Conservation (phyloP, 371 early-diverging fungal genomes). For the Rhizopus microsporus region DNA sequence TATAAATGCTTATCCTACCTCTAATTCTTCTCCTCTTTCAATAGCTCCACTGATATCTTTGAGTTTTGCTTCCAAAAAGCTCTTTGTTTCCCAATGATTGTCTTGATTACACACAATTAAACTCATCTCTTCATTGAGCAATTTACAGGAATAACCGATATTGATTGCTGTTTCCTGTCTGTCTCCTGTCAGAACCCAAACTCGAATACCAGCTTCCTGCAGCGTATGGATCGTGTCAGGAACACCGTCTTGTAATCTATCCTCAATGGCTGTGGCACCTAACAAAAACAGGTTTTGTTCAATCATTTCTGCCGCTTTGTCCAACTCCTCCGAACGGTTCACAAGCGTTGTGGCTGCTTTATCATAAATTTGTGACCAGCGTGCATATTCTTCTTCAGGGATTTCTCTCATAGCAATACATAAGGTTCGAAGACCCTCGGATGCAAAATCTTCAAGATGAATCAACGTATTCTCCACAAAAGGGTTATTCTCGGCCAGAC, state of each 20-base stretch:
- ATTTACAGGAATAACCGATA: conserved; percentile 90
- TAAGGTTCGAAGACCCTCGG: conserved; percentile 91
- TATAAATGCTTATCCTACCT: conserved; percentile 27
- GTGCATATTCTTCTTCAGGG: conserved; percentile 83
- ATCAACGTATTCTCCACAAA: conserved; percentile 77
- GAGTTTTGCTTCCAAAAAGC: conserved; percentile 74
- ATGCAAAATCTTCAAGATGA: conserved; percentile 86
- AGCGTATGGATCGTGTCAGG: conserved; percentile 95
- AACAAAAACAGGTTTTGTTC: conserved; percentile 89
- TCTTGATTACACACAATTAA: conserved; percentile 82
- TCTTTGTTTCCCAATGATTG: conserved; percentile 77
- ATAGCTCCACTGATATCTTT: conserved; percentile 63
- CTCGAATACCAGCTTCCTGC: conserved; percentile 91
- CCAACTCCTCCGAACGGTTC: conserved; percentile 86
- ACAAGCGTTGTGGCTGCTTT: conserved; percentile 88
- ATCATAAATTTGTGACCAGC: conserved; percentile 83
- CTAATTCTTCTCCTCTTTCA: conserved; percentile 59
- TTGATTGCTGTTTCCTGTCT: conserved; percentile 94
- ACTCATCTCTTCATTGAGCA: conserved; percentile 84
- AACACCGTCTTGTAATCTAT: conserved; percentile 97
- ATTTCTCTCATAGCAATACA: conserved; percentile 94
- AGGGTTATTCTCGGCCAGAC: conserved; percentile 75
- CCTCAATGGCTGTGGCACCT: conserved; percentile 99
- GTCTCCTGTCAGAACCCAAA: conserved; percentile 98
- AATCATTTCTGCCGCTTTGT: conserved; percentile 91